phyloP scores from a whole-genome alignment of 106 monocot genomes.

The Platanthera guangdongensis region DNA sequence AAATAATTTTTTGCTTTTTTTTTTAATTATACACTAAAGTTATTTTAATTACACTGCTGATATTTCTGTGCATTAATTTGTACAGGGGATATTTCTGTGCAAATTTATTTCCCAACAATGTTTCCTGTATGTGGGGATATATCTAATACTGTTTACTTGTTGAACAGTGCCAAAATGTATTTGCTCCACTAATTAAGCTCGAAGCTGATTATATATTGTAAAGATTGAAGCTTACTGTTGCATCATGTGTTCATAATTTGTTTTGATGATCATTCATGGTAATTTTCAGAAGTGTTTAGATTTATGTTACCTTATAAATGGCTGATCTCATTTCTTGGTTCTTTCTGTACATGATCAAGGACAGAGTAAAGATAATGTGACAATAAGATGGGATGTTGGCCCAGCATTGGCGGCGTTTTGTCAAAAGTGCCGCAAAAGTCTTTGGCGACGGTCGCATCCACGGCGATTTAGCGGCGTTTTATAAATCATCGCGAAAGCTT shows the following conservation, averaged over 20 bases:
- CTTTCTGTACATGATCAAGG: conserved; percentile 84
- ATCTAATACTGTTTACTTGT: conserved; percentile 3
- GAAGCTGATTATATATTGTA: conserved; percentile 99
- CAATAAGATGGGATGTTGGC: conserved; percentile 90
- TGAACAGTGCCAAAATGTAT: conserved; percentile 98
- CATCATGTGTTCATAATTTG: background rate
- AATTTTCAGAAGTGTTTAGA: background rate
- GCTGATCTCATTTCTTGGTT: background rate
- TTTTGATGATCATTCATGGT: background rate
- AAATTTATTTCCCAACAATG: background rate
- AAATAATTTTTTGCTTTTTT: no score
- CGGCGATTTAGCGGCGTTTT: no score
- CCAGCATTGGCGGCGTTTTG: no score
- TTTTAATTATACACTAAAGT: no score
- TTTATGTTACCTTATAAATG: background rate
- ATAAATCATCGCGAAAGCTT: no score
- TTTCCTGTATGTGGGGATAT: background rate
- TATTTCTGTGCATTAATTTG: background rate
- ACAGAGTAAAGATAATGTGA: conserved; percentile 90
- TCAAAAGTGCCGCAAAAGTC: no score
- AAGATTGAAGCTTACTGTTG: background rate
- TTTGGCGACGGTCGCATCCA: no score
- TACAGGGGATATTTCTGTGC: background rate
- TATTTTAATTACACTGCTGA: no score
- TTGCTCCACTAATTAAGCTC: conserved; percentile 98